phyloP scores from a whole-genome alignment of 805 yeast genomes.

The Hemisphaericaspora nanyangensis region DNA sequence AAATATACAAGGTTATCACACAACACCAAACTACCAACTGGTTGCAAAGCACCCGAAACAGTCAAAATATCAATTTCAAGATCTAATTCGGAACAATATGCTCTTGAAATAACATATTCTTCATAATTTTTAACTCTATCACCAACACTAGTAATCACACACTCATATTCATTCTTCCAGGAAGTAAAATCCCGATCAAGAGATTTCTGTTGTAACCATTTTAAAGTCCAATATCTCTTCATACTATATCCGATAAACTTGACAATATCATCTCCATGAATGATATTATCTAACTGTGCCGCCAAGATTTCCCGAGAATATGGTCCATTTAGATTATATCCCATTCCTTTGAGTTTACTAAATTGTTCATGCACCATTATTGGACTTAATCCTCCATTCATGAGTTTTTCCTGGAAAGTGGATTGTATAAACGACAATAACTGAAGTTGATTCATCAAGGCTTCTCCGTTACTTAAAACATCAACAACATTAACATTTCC shows the following conservation, averaged over 20 bases:
- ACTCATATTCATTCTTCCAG: constrained; percentile 19
- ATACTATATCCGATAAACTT: constrained; percentile 12
- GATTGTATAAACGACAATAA: constrained; percentile 17
- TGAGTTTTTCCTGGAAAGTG: constrained; percentile 15
- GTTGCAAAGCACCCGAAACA: neutral
- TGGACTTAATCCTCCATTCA: neutral
- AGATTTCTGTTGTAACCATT: constrained; percentile 11
- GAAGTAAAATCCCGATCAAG: neutral
- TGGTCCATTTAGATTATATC: constrained; percentile 36
- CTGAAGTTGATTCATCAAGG: constrained; percentile 37
- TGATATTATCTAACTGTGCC: constrained; percentile 11
- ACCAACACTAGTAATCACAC: constrained; percentile 37
- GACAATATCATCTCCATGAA: constrained; percentile 11
- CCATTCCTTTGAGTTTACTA: constrained; percentile 26
- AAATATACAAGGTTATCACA: constrained; percentile 44
- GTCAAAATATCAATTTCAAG: constrained; percentile 41
- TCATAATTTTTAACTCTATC: constrained; percentile 15
- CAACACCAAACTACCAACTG: constrained; percentile 42
- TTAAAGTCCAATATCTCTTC: constrained; percentile 23
- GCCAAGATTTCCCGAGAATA: constrained; percentile 11
- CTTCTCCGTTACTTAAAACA: constrained; percentile 20
- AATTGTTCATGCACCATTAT: constrained; percentile 8
- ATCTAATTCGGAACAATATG: constrained; percentile 45
- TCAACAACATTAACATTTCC: constrained; percentile 28
- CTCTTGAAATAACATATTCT: constrained; percentile 29